Evolutionary conservation across 352 stramenopile genomes (phyloP), one percentile per base, ranked within the genome.

Genomic region (Elongisporangium senticosum): DNA sequence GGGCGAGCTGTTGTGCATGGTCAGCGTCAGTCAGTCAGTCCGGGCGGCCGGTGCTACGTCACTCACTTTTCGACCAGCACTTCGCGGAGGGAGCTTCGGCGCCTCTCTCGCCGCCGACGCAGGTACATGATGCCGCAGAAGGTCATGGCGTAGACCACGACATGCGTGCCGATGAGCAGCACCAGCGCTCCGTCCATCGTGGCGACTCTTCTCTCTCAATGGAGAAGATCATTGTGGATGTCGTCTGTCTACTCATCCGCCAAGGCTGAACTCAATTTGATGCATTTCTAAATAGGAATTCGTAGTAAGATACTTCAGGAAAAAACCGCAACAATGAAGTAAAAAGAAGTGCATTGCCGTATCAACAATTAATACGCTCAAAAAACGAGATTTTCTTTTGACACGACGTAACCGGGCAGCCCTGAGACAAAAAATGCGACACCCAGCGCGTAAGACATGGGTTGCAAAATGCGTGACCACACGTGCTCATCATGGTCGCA

Each of bases 151-250:
- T 75, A 79, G 50, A 83, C 65, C 20, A 54, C 53, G 49, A 67
- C 58, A 26, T 76, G 62, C 37, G 74, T 68, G 49, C 49, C 59
- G 55, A 79, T 63, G 61, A 83, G 75, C 43, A 77, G 61, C 52
- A 74, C 19, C 23, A 77, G 47, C 22, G 65, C 65, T 20, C 20
- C 49, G 51, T 69, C 63, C 63, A 69, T 69, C 8, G 22, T 26
- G 53, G 33, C 33, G 33, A 43, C 10, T 43, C 33, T 43, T 37
- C 26, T 43, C 33, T 43, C 33, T 43, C 33, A 17, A 2, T 15
- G 1, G 33, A 43, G 33, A 43, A 43, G 33, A 43, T 17, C 33
- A n/a, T n/a, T n/a, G n/a, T n/a, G n/a, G 33, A 15, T 10, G 8
- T 43, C 33, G 33, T 43, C 33, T 43, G 33, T 43, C 33, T 43